Base-by-base conservation (phyloP, 2,329 filamentous ascomycete genomes). In the Torrubiella hemipterigena region DNA sequence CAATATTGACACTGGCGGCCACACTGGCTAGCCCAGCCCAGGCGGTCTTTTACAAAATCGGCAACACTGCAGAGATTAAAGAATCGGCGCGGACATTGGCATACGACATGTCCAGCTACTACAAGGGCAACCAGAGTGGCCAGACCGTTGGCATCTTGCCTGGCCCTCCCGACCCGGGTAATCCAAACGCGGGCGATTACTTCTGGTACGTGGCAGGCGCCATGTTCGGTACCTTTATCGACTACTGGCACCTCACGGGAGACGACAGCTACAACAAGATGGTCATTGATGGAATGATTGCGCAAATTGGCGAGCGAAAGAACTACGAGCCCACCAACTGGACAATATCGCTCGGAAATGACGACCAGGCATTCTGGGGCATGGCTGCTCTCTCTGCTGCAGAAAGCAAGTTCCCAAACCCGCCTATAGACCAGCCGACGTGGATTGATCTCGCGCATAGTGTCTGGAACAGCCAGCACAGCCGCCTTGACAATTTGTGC, bases 161-260 rank as follows among this genome's bases (percentile, higher is more conserved):
- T 22, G 20, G 20, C 20, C 20, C 20, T n/a, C 20, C 20, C 8
- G 20, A 8, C 8, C 8, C 8, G 8, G 47, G 55, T 38, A 63
- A 65, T 25, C 62, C 62, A 9, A 55, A 59, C 4, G 44, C 36
- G n/a, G 61, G 59, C 14, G 51, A 55, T 28, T 73, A 72, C 45
- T 77, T 77, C 56, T 80, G 74, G 74, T 80, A 74, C 74, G 72
- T 79, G 50, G 68, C 63, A 10, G 66, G 69, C 36, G 65, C 68
- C 19, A 59, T 80, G 57, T 77, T 75, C 58, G 67, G 70, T 42
- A 65, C 69, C 2, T 47, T 77, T 38, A 65, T 80, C 37, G 70
- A 78, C 48, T 79, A 79, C 48, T 77, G 70, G 69, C 63, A 66
- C 39, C 65, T 66, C 37, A 77, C 73, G 1, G 71, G 69, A 32